Evolutionary conservation across 768 basidiomycete species (phyloP).

Genomic region (Kondoa subrosea): DNA sequence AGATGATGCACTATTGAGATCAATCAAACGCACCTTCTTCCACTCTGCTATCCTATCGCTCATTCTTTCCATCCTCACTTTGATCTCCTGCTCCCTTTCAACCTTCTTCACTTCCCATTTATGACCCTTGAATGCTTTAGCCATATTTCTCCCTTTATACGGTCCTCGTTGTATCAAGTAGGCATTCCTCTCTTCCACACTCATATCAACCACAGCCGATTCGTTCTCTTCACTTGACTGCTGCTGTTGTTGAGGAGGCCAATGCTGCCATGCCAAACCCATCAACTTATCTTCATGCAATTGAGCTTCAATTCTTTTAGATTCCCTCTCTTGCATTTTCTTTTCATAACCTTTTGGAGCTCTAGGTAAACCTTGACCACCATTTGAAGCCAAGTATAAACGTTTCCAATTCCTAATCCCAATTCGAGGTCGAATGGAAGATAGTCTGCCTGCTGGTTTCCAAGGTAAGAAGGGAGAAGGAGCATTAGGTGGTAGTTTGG

Average conservation of each 20-base stretch:
- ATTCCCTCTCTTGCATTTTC: constrained; percentile 4
- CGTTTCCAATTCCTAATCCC: neutral
- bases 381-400: neutral
- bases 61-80: constrained; percentile 9
- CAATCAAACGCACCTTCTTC: constrained; percentile 10
- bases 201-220: neutral
- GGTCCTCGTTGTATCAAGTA: neutral
- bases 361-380: neutral
- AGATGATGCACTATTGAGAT: neutral
- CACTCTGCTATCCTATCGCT: constrained; percentile 8
- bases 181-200: neutral
- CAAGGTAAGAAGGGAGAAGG: constrained; percentile 3
- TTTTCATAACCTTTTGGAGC: neutral
- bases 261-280: constrained; percentile 1
- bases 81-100: constrained; percentile 13
- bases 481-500: neutral
- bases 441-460: neutral
- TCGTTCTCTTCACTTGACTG: neutral
- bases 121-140: constrained; percentile 81
- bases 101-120: constrained; percentile 44
- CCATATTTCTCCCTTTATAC: constrained; percentile 5
- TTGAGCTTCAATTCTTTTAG: neutral
- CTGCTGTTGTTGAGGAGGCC: too few species aligned
- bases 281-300: neutral
- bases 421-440: neutral